Conservation (phyloP, 164 flowering plant genomes). For the Magnolia officinalis region DNA sequence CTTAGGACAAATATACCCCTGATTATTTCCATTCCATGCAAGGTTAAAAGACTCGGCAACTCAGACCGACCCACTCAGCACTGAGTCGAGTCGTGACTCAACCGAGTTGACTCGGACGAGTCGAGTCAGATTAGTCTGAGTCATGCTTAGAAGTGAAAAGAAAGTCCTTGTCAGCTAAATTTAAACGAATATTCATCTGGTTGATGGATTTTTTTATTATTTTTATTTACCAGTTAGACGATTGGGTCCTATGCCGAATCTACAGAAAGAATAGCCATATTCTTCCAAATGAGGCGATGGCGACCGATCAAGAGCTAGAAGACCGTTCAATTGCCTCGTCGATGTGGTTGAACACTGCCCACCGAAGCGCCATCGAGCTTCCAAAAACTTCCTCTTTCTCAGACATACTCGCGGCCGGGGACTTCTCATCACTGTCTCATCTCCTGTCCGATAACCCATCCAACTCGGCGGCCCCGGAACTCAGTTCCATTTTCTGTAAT, state of each 20-base stretch:
- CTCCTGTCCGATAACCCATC: constrained; percentile 9
- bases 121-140: too few relatives aligned
- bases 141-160: too few relatives aligned
- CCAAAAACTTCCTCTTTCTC: constrained; percentile 17
- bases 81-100: too few relatives aligned
- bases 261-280: constrained; percentile 31
- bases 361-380: neutral
- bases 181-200: neutral
- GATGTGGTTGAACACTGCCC: neutral
- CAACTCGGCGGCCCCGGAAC: neutral
- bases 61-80: too few relatives aligned
- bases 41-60: too few relatives aligned
- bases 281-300: neutral
- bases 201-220: neutral
- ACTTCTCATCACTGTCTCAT: constrained; percentile 9
- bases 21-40: too few relatives aligned
- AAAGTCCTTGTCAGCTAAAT: too few relatives aligned
- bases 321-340: neutral
- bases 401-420: constrained; percentile 9
- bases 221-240: constrained; percentile 15
- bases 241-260: constrained; percentile 57
- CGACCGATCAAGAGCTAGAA: constrained; percentile 1
- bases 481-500: neutral
- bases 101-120: too few relatives aligned
- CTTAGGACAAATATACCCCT: too few relatives aligned